Evolutionary conservation across 2,329 filamentous ascomycete species (phyloP).

Genomic region (Aspergillus sp.): DNA sequence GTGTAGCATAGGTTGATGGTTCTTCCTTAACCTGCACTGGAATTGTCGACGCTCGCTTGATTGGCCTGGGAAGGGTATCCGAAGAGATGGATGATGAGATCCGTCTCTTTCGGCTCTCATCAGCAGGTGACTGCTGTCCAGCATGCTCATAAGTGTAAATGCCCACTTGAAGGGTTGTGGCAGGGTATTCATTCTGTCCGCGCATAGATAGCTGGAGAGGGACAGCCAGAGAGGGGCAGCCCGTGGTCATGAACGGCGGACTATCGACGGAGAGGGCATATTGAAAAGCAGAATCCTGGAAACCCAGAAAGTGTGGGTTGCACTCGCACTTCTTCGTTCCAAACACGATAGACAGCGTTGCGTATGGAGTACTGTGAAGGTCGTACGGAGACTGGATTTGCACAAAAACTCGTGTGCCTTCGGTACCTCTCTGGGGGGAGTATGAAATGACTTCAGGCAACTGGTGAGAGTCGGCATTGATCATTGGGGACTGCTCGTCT

Average conservation of each 20-base stretch:
- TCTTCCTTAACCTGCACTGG: conserved; percentile 50
- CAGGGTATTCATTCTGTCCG: conserved; percentile 52
- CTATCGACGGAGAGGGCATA: conserved; percentile 73
- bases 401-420: conserved; percentile 70
- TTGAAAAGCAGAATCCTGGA: conserved; percentile 60
- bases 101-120: conserved; percentile 57
- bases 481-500: conserved; percentile 65
- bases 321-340: conserved; percentile 73
- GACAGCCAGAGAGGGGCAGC: conserved; percentile 56
- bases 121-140: conserved; percentile 38
- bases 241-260: conserved; percentile 62
- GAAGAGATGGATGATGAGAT: conserved; percentile 50
- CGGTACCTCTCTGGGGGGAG: conserved; percentile 66
- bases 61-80: conserved; percentile 47
- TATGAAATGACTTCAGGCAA: conserved; percentile 67
- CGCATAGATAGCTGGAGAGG: conserved; percentile 62
- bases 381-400: conserved; percentile 76
- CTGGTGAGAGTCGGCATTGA: conserved; percentile 61
- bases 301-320: conserved; percentile 61
- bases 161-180: conserved; percentile 57
- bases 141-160: conserved; percentile 61
- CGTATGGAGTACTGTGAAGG: conserved; percentile 58
- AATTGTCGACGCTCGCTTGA: conserved; percentile 49
- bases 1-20: conserved; percentile 53
- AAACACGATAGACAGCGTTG: conserved; percentile 67